Base-by-base conservation (phyloP, 2,329 filamentous ascomycete species). In the Diaporthe citrichinensis region DNA sequence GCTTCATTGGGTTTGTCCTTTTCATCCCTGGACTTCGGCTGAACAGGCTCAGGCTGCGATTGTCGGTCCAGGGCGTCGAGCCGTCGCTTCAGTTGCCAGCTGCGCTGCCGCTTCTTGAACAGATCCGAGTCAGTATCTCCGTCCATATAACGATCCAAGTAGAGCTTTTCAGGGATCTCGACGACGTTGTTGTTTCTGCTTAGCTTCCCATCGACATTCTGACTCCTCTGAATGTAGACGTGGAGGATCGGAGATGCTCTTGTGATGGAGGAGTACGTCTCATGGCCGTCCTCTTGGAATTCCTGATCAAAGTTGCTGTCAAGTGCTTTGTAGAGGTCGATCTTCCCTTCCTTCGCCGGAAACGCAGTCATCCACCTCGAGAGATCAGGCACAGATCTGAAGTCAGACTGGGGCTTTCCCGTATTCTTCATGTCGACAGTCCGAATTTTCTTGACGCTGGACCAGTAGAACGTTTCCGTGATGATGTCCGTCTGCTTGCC, bases 141-240 rank as follows among this genome's bases (percentile, higher is more conserved):
- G 76, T 95, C 92, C 89, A 96, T 93, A 83, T 98, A 99, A 39
- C 96, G 91, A 84, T 98, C 97, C 72, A 99, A 88, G 81, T 94
- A 98, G 17, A 99, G 88, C 2, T 90, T 92, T 78, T 97, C 93
- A 6, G 93, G 92, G n/a, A 99, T 91, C 28, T 91, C 88, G 17
- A 99, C 90, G 15, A 94, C 91, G 76, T 95, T 92, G 72, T 91
- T 92, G 39, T 95, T 95, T 81, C 98, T 98, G 65, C 71, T 72
- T 12, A 74, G 61, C 39, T 69, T 51, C 58, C 89, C 89, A 9
- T 90, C 89, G 78, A 95, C 92, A 69, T 92, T 95, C 76, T 93
- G 92, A 5, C 94, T 93, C 7, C 97, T 92, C 81, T 98, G 95
- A 44, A 99, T 94, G 78, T 95, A 94, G 59, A 99, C 92, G 80